Evolutionary conservation across 495 filamentous ascomycete genomes (phyloP), one percentile per base, ranked within the genome.

Genomic region (Aspergillus incahuasiensis): DNA sequence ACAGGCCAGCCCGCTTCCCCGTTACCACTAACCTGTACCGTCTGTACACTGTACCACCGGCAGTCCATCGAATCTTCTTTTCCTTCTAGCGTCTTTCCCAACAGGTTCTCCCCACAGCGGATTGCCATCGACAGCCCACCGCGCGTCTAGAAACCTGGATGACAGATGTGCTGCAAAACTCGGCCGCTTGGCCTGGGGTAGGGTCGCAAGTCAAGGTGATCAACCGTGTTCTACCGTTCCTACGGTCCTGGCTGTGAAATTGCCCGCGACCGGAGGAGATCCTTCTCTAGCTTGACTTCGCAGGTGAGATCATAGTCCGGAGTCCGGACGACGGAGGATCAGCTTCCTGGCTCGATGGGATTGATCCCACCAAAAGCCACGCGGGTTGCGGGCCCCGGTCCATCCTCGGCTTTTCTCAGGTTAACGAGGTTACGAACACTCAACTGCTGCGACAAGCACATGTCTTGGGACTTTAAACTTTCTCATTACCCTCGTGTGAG

Each of bases 31-130:
- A 52, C 49, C 39, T 25, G 32, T 35, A 35, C 16, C 7, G 38
- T 39, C 35, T 38, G 43, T 16, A 25, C 65, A 62, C 65, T 55
- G 48, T 58, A 47, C 48, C 6, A 54, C 58, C 32, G 32, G 6
- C 32, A 35, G 32, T 35, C 32, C 52, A 67, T 25, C 34, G 15
- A 68, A 70, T 71, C 68, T 72, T 72, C 64, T 56, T 62, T 43
- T 62, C 58, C 54, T 72, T 69, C 70, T 66, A 69, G 63, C 62
- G 58, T 41, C 49, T 57, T 57, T 28, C 44, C 51, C 41, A 40
- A 22, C 46, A 39, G 47, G 49, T 52, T 54, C 41, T 16, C 25
- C 60, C 59, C 56, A 59, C 60, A 50, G 32, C 35, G 15, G 32
- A 50, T 7, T 48, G 38, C 3, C 46, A 34, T 16, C 58, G 43